A percentile compares a stretch with the other conserved stretches of the same genome.
These are phyloP conservation scores for Akebia trifoliata DNA, from an alignment of 164 flowering plant genomes.

Conservation along the genomic window DNA sequence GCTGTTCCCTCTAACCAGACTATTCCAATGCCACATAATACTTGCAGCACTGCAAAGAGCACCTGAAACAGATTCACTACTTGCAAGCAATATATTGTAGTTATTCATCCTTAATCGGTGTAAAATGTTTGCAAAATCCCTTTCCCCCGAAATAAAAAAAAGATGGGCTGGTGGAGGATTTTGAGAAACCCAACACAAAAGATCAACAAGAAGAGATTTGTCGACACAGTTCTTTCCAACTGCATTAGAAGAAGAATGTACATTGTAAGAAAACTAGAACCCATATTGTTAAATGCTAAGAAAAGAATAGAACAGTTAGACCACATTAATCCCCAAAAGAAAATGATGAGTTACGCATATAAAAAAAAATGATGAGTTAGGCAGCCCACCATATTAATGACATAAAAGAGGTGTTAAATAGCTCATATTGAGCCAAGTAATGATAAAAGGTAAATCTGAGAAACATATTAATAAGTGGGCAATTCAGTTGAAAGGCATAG, in stretches of 20 bases:
- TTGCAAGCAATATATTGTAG: slow-evolving; percentile 81
- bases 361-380: too few species aligned
- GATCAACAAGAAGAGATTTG: slow-evolving; percentile 65
- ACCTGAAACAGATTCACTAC: slow-evolving; percentile 43
- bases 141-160: slow-evolving; percentile 81
- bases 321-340: too few species aligned
- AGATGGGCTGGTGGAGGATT: slow-evolving; percentile 97
- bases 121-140: slow-evolving; percentile 60
- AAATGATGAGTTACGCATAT: too few species aligned
- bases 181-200: slow-evolving; percentile 77
- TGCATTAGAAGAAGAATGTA: slow-evolving; percentile 22
- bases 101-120: slow-evolving; percentile 80
- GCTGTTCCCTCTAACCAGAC: slow-evolving; percentile 57
- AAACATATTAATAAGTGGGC: too few species aligned
- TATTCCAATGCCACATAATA: slow-evolving; percentile 86
- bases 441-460: too few species aligned
- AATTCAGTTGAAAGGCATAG: too few species aligned
- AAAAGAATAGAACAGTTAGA: too few species aligned
- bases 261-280: not conserved
- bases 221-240: slow-evolving; percentile 93
- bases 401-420: too few species aligned
- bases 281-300: not conserved
- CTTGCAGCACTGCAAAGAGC: slow-evolving; percentile 86
- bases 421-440: too few species aligned
- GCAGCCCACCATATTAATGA: too few species aligned